phyloP scores from a whole-genome alignment of 176 grass and related monocot genomes.

The Avena eriantha region DNA sequence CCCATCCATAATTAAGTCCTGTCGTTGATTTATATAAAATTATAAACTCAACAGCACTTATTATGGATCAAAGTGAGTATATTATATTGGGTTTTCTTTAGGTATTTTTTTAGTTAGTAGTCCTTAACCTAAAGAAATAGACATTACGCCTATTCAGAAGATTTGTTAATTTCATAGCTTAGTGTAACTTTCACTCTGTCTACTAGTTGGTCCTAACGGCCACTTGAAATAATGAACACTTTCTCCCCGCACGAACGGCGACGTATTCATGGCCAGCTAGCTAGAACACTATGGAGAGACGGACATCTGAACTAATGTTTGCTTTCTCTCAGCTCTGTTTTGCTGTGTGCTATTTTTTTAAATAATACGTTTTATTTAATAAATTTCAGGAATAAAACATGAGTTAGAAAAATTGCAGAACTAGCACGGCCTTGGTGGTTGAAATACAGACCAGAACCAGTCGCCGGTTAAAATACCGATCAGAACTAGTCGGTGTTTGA shows the following conservation, averaged over 20 bases:
- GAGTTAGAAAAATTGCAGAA: no score
- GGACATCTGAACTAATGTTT: background rate
- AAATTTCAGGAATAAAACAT: no score
- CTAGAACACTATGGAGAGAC: background rate
- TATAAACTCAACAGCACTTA: no score
- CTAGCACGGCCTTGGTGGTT: no score
- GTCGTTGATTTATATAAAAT: no score
- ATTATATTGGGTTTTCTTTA: background rate
- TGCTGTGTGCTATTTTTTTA: no score
- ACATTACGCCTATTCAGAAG: background rate
- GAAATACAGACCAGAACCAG: no score
- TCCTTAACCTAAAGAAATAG: background rate
- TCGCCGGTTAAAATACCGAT: no score
- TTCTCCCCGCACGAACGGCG: conserved; percentile 22
- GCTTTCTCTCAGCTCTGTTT: background rate
- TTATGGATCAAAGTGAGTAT: no score
- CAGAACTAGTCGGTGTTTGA: no score
- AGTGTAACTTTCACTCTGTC: conserved; percentile 25
- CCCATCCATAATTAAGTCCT: no score
- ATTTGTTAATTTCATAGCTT: background rate
- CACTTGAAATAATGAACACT: background rate
- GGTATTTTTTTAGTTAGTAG: background rate
- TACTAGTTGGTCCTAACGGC: background rate
- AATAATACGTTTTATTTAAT: no score
- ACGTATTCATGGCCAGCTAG: conserved; percentile 11